Evolutionary conservation across 768 basidiomycete genomes (phyloP), one percentile per base, ranked within the genome.

Genomic region (Cantharellus anzutake): DNA sequence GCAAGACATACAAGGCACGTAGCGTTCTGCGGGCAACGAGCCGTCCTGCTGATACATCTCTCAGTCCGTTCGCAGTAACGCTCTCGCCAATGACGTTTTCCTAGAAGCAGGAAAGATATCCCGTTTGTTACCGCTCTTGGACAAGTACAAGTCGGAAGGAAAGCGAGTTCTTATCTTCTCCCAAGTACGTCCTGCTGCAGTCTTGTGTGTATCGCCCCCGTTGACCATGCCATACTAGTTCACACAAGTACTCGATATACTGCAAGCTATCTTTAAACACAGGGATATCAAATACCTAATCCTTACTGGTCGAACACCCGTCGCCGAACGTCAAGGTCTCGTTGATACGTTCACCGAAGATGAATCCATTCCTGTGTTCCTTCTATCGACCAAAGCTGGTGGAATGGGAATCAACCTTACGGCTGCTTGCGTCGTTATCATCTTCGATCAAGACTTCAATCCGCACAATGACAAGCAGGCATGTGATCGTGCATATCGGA

Each of bases 361-460:
- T 66, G 78, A 81, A 42, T 76, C 80, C 16, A 94, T 99, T 64
- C 76, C 83, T 7, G 83, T 96, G 44, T 98, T 98, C 71, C 75
- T 94, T 5, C 74, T 92, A 2, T 92, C 91, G 2, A 93, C 91
- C 0, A 91, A 90, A 71, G 92, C 92, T 3, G 60, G 88, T 20
- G 88, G 86, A 4, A 90, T 91, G 87, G 93, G 94, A 3, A 93
- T 99, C 68, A 99, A 99, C 69, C 71, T 99, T 64, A 94, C 89
- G 1, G 91, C 92, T 2, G 93, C 94, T 1, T 92, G 87, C 51
- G 91, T 92, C 42, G 94, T 99, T 48, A 86, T 98, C 66, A 86
- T 92, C 60, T 96, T 92, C 68, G 94, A 99, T 68, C 92, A 94
- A 68, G 94, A 98, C 69, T 99, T 97, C 72, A 98, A 98, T 69